Percentiles rank a stretch among this genome's conserved stretches.
Conservation (phyloP, 441 rosid genomes). For the Macaranga tanarius region DNA sequence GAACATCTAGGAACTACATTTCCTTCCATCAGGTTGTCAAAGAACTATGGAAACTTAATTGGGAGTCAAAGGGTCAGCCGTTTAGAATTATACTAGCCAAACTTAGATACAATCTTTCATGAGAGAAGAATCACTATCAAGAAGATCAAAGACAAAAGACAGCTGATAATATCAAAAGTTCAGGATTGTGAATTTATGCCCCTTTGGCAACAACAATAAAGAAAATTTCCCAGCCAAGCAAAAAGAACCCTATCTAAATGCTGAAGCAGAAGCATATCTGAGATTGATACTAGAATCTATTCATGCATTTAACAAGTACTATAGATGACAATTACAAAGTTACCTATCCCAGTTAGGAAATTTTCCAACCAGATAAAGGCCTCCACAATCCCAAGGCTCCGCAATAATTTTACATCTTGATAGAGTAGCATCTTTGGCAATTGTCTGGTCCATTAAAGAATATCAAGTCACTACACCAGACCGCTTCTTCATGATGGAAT, state of each 20-base stretch:
- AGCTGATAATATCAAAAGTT: neutral
- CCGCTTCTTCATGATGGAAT: conserved; percentile 6
- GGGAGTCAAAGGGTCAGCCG: no score
- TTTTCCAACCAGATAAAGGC: conserved; percentile 88
- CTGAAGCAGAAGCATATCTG: neutral
- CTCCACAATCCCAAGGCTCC: conserved; percentile 99
- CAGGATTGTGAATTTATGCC: neutral
- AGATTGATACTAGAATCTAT: neutral
- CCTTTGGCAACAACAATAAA: no score
- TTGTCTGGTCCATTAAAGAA: conserved; percentile 55
- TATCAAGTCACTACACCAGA: conserved; percentile 16
- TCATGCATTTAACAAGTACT: neutral
- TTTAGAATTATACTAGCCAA: neutral
- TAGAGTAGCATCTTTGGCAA: conserved; percentile 72
- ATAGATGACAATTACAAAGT: conserved; percentile 6
- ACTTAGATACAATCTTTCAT: neutral
- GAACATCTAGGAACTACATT: no score
- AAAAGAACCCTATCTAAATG: neutral
- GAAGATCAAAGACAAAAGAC: neutral
- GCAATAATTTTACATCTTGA: conserved; percentile 91
- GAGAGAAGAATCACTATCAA: neutral
- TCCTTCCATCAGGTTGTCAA: no score
- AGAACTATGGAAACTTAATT: no score
- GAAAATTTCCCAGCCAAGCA: neutral
- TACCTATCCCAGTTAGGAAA: conserved; percentile 99